Conservation (phyloP, 768 basidiomycete species). For the Pulveroboletus sp. region DNA sequence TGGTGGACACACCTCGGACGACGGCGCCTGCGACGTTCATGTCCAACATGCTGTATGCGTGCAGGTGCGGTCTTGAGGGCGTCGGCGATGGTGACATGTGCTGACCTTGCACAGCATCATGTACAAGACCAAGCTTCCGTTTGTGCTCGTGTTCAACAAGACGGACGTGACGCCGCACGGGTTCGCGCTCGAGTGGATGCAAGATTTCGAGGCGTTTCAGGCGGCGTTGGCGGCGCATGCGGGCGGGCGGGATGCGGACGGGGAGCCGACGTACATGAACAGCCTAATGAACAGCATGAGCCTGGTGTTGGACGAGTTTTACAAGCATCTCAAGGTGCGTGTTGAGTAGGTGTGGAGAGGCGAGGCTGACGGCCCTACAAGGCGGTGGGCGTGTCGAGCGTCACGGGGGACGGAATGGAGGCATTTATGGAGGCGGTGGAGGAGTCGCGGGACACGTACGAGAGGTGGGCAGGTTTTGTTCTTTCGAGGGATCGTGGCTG, state of each 20-base stretch:
- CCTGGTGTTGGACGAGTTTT: slow-evolving; percentile 95
- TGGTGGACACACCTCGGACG: slow-evolving; percentile 95
- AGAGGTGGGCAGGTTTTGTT: slow-evolving; percentile 53
- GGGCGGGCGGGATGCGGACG: slow-evolving; percentile 68
- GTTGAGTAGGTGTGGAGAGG: background rate
- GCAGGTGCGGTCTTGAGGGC: slow-evolving; percentile 57
- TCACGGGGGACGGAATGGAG: slow-evolving; percentile 91
- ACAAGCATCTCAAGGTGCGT: slow-evolving; percentile 84
- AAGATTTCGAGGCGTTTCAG: slow-evolving; percentile 95
- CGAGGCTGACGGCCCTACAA: slow-evolving; percentile 37
- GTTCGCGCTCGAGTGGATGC: slow-evolving; percentile 98
- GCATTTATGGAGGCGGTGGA: slow-evolving; percentile 93
- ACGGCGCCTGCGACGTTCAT: slow-evolving; percentile 97
- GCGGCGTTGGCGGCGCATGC: slow-evolving; percentile 71
- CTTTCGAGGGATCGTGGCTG: slow-evolving; percentile 1
- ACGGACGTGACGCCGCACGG: slow-evolving; percentile 87
- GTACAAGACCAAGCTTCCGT: slow-evolving; percentile 97
- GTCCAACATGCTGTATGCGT: slow-evolving; percentile 99
- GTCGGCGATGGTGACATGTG: too few relatives aligned
- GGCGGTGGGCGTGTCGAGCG: slow-evolving; percentile 94
- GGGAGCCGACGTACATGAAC: slow-evolving; percentile 96
- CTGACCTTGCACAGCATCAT: slow-evolving; percentile 59
- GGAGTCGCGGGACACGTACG: slow-evolving; percentile 82
- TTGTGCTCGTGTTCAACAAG: slow-evolving; percentile 98
- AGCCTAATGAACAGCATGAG: slow-evolving; percentile 99